Evolutionary conservation across 2,329 filamentous ascomycete species (phyloP), one percentile per base, ranked within the genome.

Genomic region (Fusarium annulatum): DNA sequence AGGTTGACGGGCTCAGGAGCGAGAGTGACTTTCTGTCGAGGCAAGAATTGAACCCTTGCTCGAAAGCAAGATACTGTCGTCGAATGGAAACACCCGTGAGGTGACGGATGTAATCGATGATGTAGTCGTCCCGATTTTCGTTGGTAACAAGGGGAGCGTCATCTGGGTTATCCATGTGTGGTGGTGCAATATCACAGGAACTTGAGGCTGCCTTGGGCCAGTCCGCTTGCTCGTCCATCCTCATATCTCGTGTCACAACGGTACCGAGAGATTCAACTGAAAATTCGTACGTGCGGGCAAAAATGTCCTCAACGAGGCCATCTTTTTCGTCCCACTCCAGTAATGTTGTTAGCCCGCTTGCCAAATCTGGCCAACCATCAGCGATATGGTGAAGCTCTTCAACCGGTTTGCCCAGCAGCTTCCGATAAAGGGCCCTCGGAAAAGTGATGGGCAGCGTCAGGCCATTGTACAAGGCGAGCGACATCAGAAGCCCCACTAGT

Each of bases 371-470:
- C 96, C 96, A 98, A 8, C 94, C 95, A 76, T 98, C 95, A 6
- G 88, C 86, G 70, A 98, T 94, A 79, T 95, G 91, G 52, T 94
- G 89, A 4, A 96, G 84, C 64, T 91, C 88, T 39, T 89, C 90
- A 21, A 93, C 90, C 14, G 91, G 90, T 66, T 92, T 86, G 14
- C 89, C 90, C 2, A 97, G 86, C 2, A 98, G 86, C 75, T 94
- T 94, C 60, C 90, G 88, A 82, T 99, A 99, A 7, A 99, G 88
- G 0, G 92, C 93, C 64, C 90, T 88, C 2, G 96, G 96, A 69
- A 99, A 96, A 3, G 93, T 97, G 46, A 98, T 88, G 0, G 96
- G 96, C 2, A 99, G 86, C 0, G 95, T 97, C 30, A 98, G 86
- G 3, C 96, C 96, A 75, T 99, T 99, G 83, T 96, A 98, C 9